Conservation (phyloP, 2,329 filamentous ascomycete species). For the Sarocladiaceae sp. region DNA sequence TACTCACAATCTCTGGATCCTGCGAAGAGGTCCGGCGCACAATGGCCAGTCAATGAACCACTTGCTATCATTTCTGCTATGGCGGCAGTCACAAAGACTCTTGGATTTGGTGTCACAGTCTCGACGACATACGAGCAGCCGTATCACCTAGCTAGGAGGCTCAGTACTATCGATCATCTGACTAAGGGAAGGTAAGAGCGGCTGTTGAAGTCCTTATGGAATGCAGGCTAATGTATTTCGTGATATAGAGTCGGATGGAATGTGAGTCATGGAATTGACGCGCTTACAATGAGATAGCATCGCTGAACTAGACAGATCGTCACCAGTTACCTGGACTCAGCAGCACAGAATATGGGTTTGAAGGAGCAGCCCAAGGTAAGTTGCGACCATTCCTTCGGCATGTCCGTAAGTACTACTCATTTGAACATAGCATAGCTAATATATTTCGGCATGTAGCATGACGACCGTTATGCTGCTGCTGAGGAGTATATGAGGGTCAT, state of each 20-base stretch:
- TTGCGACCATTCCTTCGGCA: no score
- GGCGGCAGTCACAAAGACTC: slow-evolving; percentile 59
- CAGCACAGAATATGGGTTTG: slow-evolving; percentile 56
- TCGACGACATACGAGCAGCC: slow-evolving; percentile 65
- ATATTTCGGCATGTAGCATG: no score
- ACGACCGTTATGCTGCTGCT: slow-evolving; percentile 51
- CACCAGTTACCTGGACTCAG: slow-evolving; percentile 61
- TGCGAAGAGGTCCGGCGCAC: slow-evolving; percentile 55
- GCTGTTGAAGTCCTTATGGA: no score
- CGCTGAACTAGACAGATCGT: slow-evolving; percentile 39
- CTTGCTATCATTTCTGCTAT: slow-evolving; percentile 55
- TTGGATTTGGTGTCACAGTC: slow-evolving; percentile 64
- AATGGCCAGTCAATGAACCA: slow-evolving; percentile 68
- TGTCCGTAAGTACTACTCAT: no score
- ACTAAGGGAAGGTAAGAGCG: no score
- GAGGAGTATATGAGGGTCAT: slow-evolving; percentile 53
- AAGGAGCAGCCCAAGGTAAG: slow-evolving; percentile 48
- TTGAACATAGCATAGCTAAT: no score
- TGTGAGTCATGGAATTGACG: no score
- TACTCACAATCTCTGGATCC: slow-evolving; percentile 49
- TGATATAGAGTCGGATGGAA: no score
- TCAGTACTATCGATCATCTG: slow-evolving; percentile 60
- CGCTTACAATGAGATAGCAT: not conserved
- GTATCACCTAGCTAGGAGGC: slow-evolving; percentile 57
- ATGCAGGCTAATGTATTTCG: no score